Percentiles rank a stretch among this genome's conserved stretches.
Conservation (phyloP, 176 grass and related monocot genomes). For the Avena sativa region DNA sequence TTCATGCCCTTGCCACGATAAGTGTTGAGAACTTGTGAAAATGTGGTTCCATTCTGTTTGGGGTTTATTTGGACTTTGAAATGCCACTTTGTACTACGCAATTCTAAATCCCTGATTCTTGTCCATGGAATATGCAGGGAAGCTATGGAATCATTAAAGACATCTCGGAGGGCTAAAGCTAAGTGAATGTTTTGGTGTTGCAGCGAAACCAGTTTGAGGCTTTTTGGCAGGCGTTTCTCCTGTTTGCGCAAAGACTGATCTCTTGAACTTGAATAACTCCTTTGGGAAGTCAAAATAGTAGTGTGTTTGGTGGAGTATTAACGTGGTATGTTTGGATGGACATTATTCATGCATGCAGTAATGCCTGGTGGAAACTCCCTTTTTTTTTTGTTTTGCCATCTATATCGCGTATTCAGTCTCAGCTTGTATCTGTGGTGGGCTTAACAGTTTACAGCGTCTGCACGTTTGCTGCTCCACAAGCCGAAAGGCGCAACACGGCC, state of each 20-base stretch:
- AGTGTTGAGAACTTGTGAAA: too few relatives aligned
- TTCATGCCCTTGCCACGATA: too few relatives aligned
- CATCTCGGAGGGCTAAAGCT: background rate
- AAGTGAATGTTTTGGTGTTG: background rate
- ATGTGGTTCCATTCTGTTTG: too few relatives aligned
- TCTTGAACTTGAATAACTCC: too few relatives aligned
- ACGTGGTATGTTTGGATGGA: background rate
- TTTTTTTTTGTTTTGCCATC: too few relatives aligned
- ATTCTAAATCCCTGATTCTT: background rate
- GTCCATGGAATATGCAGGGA: background rate
- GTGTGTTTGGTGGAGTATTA: background rate
- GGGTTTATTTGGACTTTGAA: background rate
- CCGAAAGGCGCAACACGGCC: too few relatives aligned
- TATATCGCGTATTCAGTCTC: too few relatives aligned
- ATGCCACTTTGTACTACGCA: background rate
- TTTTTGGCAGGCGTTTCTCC: background rate
- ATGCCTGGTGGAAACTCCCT: background rate
- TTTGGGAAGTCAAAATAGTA: background rate
- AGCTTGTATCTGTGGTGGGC: too few relatives aligned
- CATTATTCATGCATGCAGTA: background rate
- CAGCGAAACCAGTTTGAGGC: background rate
- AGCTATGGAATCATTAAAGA: conserved; percentile 20
- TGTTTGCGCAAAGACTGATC: background rate
- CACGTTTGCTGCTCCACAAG: too few relatives aligned
- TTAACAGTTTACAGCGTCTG: too few relatives aligned